A percentile compares a stretch with the other conserved stretches of the same genome.
These are phyloP conservation scores for Hypseocharis bilobata DNA, from an alignment of 441 rosid genomes.

Conservation along the genomic window DNA sequence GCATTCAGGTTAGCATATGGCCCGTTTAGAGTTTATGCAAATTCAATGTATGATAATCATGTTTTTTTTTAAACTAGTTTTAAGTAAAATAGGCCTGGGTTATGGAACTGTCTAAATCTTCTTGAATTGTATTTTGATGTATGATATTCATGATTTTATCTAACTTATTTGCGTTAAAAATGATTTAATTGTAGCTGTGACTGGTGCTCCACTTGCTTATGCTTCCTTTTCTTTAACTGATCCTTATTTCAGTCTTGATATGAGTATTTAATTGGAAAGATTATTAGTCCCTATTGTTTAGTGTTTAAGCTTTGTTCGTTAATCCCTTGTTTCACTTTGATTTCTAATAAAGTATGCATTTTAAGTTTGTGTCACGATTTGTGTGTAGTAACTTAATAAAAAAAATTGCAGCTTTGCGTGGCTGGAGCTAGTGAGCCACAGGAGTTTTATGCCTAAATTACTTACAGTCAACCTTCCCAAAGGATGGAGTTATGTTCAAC, in stretches of 20 bases:
- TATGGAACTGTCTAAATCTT: neutral
- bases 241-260: neutral
- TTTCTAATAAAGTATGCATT: neutral
- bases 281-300: neutral
- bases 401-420: conserved; percentile 22
- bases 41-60: neutral
- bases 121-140: too few species aligned
- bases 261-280: neutral
- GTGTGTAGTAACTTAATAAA: neutral
- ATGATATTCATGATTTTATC: neutral
- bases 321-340: neutral
- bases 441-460: conserved; percentile 28
- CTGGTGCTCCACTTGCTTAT: neutral
- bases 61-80: neutral
- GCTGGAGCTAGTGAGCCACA: conserved; percentile 28
- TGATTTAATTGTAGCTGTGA: neutral
- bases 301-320: neutral
- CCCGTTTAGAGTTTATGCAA: neutral
- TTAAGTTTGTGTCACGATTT: neutral
- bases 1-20: conserved; percentile 22
- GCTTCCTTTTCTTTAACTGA: neutral
- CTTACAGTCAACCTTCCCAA: conserved; percentile 24
- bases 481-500: conserved; percentile 26
- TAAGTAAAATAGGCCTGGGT: neutral
- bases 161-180: neutral